Percentiles rank a stretch among this genome's conserved stretches.
phyloP scores from a whole-genome alignment of 139 green algal genomes.

The Chlorella sp. region DNA sequence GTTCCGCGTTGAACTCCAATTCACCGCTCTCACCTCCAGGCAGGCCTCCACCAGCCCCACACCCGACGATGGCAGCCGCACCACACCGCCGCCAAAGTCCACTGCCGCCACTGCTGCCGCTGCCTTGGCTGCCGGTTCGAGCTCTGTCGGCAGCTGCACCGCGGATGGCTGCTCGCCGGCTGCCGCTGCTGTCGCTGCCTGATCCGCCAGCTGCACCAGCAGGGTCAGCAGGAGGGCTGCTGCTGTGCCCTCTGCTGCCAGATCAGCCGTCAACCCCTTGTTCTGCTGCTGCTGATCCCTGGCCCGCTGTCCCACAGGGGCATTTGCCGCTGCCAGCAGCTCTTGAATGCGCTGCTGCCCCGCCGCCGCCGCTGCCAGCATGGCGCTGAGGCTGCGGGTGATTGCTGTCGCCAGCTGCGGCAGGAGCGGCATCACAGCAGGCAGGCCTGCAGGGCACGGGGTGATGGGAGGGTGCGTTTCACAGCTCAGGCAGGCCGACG shows the following conservation, averaged over 20 bases:
- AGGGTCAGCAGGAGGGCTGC: slow-evolving; percentile 20
- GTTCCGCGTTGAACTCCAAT: too few species aligned
- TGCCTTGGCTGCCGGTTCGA: slow-evolving; percentile 35
- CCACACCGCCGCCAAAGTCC: slow-evolving; percentile 27
- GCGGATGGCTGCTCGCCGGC: not conserved
- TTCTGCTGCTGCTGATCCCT: not conserved
- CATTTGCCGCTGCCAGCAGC: not conserved
- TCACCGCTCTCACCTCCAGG: slow-evolving; percentile 34
- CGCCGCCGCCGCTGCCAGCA: not conserved
- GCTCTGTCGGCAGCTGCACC: slow-evolving; percentile 5
- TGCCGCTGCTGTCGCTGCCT: not conserved
- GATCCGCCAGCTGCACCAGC: slow-evolving; percentile 15
- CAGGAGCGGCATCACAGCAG: slow-evolving; percentile 19
- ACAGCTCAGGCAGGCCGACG: too few species aligned
- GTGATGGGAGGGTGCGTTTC: not conserved
- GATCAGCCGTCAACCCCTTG: not conserved
- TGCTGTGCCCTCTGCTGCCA: slow-evolving; percentile 17
- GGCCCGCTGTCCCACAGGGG: not conserved
- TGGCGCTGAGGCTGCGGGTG: slow-evolving; percentile 5
- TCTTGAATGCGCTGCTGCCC: not conserved
- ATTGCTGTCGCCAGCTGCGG: slow-evolving; percentile 19
- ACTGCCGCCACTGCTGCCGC: slow-evolving; percentile 27
- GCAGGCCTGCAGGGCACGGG: slow-evolving; percentile 24
- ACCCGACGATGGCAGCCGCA: slow-evolving; percentile 16
- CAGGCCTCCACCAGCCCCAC: slow-evolving; percentile 59